Evolutionary conservation across 78 protist species (phyloP).

Genomic region (Dictyostelium discoideum): DNA sequence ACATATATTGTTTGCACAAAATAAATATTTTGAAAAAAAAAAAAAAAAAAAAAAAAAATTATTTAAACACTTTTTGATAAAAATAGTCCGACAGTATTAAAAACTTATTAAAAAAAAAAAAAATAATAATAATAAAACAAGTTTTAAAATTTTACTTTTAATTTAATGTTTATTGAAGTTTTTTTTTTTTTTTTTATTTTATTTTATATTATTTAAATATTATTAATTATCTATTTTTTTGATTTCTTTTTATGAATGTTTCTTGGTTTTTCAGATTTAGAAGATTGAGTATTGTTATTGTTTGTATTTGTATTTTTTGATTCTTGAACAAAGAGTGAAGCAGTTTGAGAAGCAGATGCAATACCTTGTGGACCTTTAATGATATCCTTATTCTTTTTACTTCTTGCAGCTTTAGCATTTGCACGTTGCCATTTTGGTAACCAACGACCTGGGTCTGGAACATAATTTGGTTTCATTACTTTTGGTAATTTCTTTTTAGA

Average conservation of each 20-base stretch:
- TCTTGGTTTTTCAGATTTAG: conserved; percentile 39
- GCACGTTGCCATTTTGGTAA: conserved; percentile 78
- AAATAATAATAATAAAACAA: no score
- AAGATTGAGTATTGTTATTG: background rate
- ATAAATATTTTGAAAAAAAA: background rate
- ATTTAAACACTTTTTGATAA: no score
- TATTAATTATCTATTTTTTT: background rate
- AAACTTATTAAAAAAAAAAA: no score
- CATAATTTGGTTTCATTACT: conserved; percentile 13
- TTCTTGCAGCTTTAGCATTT: background rate
- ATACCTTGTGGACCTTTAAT: conserved; percentile 73
- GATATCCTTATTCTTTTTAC: conserved; percentile 1
- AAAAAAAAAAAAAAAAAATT: no score
- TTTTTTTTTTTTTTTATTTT: no score
- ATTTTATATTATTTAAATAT: background rate
- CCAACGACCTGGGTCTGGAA: conserved; percentile 76
- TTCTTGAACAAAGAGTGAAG: background rate
- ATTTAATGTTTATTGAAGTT: no score
- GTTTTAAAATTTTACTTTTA: no score
- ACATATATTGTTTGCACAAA: conserved; percentile 46
- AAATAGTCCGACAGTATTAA: no score
- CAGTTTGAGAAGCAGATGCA: conserved; percentile 6
- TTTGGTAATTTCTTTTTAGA: conserved; percentile 69
- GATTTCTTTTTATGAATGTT: conserved; percentile 58
- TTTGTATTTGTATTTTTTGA: background rate